phyloP scores from a whole-genome alignment of 345 rosid genomes.

The Barbarea vulgaris region DNA sequence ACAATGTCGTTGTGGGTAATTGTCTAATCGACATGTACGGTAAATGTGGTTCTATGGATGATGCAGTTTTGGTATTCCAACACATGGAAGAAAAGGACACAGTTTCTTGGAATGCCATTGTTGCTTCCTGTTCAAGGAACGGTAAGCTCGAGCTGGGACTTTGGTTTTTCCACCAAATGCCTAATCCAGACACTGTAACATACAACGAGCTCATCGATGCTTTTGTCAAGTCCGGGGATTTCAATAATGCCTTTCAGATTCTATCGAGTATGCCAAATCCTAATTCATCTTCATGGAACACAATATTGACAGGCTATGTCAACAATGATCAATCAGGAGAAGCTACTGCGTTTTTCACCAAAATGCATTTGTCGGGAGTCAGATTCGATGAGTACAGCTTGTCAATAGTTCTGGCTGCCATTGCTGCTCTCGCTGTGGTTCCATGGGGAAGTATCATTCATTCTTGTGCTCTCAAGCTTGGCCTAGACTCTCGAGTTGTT shows the following conservation, averaged over 20 bases:
- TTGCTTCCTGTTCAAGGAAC: slow-evolving; percentile 77
- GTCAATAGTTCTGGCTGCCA: slow-evolving; percentile 64
- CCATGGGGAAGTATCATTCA: slow-evolving; percentile 71
- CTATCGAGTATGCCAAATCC: slow-evolving; percentile 56
- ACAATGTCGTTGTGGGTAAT: slow-evolving; percentile 53
- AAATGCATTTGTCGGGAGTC: slow-evolving; percentile 56
- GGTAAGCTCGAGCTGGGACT: slow-evolving; percentile 54
- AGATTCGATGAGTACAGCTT: slow-evolving; percentile 60
- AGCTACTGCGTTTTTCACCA: slow-evolving; percentile 55
- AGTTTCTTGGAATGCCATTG: slow-evolving; percentile 79
- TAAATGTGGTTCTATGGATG: slow-evolving; percentile 60
- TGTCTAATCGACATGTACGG: slow-evolving; percentile 91
- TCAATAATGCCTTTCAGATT: slow-evolving; percentile 51
- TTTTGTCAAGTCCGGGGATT: slow-evolving; percentile 60
- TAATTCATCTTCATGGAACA: slow-evolving; percentile 83
- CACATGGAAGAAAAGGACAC: slow-evolving; percentile 56
- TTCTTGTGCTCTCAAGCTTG: slow-evolving; percentile 46
- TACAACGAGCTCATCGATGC: slow-evolving; percentile 73
- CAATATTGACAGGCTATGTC: slow-evolving; percentile 69
- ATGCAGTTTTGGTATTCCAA: slow-evolving; percentile 56
- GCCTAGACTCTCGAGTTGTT: slow-evolving; percentile 53
- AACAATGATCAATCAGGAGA: slow-evolving; percentile 51
- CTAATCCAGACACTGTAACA: slow-evolving; percentile 68
- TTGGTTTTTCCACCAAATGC: slow-evolving; percentile 55
- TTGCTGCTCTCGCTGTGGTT: slow-evolving; percentile 59